Base-by-base conservation (phyloP, 108 stramenopile species). In the Cyclotella baltica region DNA sequence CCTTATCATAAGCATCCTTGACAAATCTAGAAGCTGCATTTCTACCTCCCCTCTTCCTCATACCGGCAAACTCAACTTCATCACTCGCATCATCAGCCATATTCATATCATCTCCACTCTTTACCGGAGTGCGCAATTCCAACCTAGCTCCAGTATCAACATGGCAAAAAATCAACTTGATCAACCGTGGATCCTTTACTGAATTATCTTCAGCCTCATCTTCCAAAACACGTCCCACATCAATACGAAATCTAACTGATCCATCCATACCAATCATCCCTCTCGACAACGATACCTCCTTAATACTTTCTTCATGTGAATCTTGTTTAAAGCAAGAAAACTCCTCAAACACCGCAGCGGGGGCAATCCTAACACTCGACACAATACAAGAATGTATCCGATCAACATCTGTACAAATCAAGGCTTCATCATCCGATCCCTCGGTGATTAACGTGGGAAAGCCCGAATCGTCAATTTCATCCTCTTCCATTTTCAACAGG, bases 401-500 rank as follows among this genome's bases (percentile, higher is more conserved):
- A 59, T 71, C 75, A 63, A 72, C 76, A n/a, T 46, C 35, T 10
- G 68, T 72, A 40, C 89, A 90, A 53, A 90, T 81, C 13, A 90
- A 72, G 13, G 79, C 81, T 31, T 83, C 86, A 65, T 90, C 86
- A 65, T 88, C 89, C n/a, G 68, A 56, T 8, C 79, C 72, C 16
- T 87, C 76, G 23, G 25, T 53, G 9, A 88, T 33, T 23, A 86
- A 50, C 18, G 35, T 52, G 0, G 90, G 90, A 67, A 91, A 91
- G 9, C 86, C 90, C 43, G 69, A 62, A 67, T 85, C 88, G 10
- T 57, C 80, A 20, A 79, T 85, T 53, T 91, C 90, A 63, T 91
- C 90, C 73, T 91, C 90, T 62, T 91, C 88, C 88, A 91, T 88
- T 1, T 83, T 57, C 50, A 91, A 52, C 0, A 91, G 74, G 62